Percentiles rank a stretch among this genome's conserved stretches.
phyloP scores from a whole-genome alignment of 1,284 basidiomycete species.

The Ceratobasidium sp. region DNA sequence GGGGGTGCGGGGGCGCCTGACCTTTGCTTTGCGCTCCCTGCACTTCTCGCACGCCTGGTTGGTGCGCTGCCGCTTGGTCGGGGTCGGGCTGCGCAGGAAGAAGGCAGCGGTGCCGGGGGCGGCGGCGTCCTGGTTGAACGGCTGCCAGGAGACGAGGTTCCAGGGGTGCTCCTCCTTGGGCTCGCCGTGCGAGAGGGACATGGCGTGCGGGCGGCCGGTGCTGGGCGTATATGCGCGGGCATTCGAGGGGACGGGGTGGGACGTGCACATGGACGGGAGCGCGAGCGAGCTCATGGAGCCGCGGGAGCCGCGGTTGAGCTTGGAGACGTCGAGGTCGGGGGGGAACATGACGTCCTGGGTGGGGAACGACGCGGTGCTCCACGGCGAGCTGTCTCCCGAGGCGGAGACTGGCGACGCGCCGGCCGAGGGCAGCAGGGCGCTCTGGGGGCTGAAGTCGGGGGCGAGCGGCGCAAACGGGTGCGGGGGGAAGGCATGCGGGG shows the following conservation, averaged over 20 bases:
- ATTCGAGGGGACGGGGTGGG: constrained; percentile 17
- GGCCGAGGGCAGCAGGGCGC: background rate
- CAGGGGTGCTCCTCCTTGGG: constrained; percentile 42
- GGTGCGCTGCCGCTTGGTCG: constrained; percentile 61
- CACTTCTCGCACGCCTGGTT: constrained; percentile 69
- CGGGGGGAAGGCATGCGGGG: background rate
- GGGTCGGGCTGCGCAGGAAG: constrained; percentile 50
- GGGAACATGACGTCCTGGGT: constrained; percentile 31
- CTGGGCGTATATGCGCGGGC: constrained; percentile 40
- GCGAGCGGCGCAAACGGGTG: background rate
- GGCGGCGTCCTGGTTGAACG: constrained; percentile 41
- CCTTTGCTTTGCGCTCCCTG: constrained; percentile 68
- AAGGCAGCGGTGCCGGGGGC: constrained; percentile 33
- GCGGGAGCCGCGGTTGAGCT: constrained; percentile 42
- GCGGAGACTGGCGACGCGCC: constrained; percentile 14
- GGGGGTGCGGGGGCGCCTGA: constrained; percentile 49
- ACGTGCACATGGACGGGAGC: constrained; percentile 20
- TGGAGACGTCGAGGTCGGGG: constrained; percentile 34
- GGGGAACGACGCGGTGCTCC: constrained; percentile 34
- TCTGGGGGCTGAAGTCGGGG: background rate
- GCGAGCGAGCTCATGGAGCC: constrained; percentile 41
- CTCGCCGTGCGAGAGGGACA: constrained; percentile 11
- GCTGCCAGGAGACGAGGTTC: constrained; percentile 47
- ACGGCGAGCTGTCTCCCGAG: constrained; percentile 33
- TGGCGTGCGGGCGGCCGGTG: constrained; percentile 9